These are phyloP conservation scores for Phytopythium cucurbitacearum DNA, from an alignment of 352 stramenopile species.

Conservation along the genomic window DNA sequence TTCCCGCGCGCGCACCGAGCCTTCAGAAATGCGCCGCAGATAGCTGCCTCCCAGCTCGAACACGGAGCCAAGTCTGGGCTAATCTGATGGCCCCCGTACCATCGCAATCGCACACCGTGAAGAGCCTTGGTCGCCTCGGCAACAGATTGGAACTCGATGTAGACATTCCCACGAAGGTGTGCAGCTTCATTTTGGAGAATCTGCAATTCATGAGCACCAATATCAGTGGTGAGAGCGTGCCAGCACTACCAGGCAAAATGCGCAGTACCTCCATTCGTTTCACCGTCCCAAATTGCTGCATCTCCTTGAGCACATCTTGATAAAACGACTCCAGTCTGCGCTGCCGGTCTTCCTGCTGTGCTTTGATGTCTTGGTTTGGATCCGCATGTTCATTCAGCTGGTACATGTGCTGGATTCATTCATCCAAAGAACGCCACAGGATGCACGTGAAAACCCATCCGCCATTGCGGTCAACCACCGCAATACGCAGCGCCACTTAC, in stretches of 20 bases:
- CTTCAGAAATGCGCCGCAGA: slow-evolving; percentile 10
- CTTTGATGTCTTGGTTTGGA: too few species aligned
- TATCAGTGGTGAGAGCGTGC: background rate
- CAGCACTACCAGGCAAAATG: background rate
- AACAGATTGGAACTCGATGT: slow-evolving; percentile 15
- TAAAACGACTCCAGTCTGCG: slow-evolving; percentile 6
- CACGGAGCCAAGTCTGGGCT: slow-evolving; percentile 9
- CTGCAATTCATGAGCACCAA: slow-evolving; percentile 3
- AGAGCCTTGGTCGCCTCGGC: slow-evolving; percentile 10
- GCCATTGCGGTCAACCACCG: background rate
- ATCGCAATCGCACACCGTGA: slow-evolving; percentile 11
- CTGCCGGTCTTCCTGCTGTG: too few species aligned
- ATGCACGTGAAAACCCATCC: background rate
- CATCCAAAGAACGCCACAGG: background rate
- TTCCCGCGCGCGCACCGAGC: slow-evolving; percentile 9
- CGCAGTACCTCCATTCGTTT: slow-evolving; percentile 13
- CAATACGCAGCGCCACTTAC: background rate
- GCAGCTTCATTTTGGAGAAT: slow-evolving; percentile 16
- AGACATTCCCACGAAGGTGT: slow-evolving; percentile 22
- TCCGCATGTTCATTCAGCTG: background rate
- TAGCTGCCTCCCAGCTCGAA: slow-evolving; percentile 8
- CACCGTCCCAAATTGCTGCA: slow-evolving; percentile 9
- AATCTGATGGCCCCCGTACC: slow-evolving; percentile 13
- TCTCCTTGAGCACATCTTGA: slow-evolving; percentile 7
- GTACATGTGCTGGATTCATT: slow-evolving; percentile 6